phyloP scores from a whole-genome alignment of 192 early-diverging fungal genomes.

The Thoreauomyces humboldtii region DNA sequence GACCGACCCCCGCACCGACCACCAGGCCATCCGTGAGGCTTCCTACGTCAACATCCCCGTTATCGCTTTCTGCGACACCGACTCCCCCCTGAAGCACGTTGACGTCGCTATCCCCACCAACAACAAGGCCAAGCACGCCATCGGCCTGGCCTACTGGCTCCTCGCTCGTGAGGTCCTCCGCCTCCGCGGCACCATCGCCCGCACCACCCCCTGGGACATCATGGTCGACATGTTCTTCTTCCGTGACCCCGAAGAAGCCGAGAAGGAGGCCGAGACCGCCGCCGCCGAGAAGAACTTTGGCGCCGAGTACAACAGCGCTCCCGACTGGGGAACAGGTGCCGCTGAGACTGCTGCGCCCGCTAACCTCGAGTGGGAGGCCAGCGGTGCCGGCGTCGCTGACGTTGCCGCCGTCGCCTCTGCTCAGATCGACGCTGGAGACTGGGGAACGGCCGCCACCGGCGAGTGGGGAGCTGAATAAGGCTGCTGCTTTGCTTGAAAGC shows the following conservation, averaged over 20 bases:
- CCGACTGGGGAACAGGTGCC: slow-evolving; percentile 22
- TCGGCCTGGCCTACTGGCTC: slow-evolving; percentile 97
- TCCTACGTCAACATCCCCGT: slow-evolving; percentile 99
- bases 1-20: slow-evolving; percentile 96
- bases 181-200: slow-evolving; percentile 88
- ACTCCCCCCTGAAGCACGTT: slow-evolving; percentile 90
- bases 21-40: slow-evolving; percentile 98
- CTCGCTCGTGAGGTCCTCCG: slow-evolving; percentile 98
- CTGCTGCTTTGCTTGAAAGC: too few relatives aligned
- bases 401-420: slow-evolving; percentile 37
- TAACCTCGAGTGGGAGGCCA: slow-evolving; percentile 28
- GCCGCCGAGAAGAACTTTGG: slow-evolving; percentile 43
- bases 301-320: slow-evolving; percentile 9
- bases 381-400: slow-evolving; percentile 31
- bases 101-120: slow-evolving; percentile 99
- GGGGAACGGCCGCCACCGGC: slow-evolving; percentile 59
- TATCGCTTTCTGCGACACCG: slow-evolving; percentile 98
- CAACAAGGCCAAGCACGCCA: slow-evolving; percentile 99
- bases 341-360: slow-evolving; percentile 31
- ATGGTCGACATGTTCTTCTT: slow-evolving; percentile 99
- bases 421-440: slow-evolving; percentile 41
- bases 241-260: slow-evolving; percentile 96
- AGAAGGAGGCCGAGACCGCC: slow-evolving; percentile 77
- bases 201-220: slow-evolving; percentile 85
- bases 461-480: slow-evolving; percentile 29